phyloP scores from a whole-genome alignment of 176 grass and related monocot genomes.

The Cenchrus americanus region DNA sequence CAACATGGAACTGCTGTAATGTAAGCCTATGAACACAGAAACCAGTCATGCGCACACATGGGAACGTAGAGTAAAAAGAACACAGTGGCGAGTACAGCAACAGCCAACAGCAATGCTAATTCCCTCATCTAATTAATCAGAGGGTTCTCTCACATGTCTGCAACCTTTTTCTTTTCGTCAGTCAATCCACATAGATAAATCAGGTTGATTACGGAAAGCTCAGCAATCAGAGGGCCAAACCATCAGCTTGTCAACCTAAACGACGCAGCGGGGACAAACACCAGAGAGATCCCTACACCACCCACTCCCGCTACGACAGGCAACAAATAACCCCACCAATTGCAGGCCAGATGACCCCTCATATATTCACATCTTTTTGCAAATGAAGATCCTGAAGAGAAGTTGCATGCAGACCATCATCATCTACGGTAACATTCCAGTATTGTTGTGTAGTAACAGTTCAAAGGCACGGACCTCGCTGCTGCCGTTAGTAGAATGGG shows the following conservation, averaged over 20 bases:
- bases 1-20: background rate
- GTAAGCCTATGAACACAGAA: background rate
- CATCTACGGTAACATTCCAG: background rate
- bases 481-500: background rate
- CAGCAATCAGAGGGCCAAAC: background rate
- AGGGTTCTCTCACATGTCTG: background rate
- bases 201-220: background rate
- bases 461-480: background rate
- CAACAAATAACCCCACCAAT: background rate
- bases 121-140: background rate
- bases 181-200: conserved; percentile 14
- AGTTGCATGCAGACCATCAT: background rate
- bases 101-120: background rate
- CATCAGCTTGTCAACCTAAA: background rate
- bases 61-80: background rate
- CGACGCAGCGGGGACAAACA: background rate
- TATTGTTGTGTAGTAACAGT: background rate
- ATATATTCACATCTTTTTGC: conserved; percentile 19
- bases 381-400: conserved; percentile 9
- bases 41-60: background rate
- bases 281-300: background rate
- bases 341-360: background rate
- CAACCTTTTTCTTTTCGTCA: background rate
- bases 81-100: background rate
- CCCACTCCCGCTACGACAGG: background rate